Conservation (phyloP, 768 basidiomycete genomes). For the Kwoniella dendrophila region DNA sequence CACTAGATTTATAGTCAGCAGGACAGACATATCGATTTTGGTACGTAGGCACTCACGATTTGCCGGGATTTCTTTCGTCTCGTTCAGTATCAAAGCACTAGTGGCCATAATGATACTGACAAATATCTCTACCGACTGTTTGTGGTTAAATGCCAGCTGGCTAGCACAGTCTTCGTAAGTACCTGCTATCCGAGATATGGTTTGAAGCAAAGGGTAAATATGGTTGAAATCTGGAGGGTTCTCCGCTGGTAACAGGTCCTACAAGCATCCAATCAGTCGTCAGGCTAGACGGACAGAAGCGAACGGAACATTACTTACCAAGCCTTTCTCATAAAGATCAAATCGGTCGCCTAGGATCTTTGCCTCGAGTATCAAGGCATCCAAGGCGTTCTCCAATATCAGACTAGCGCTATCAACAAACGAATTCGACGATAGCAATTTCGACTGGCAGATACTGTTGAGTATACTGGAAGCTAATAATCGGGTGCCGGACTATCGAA, state of each 20-base stretch:
- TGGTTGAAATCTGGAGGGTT: slow-evolving; percentile 21
- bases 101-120: slow-evolving; percentile 4
- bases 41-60: not conserved
- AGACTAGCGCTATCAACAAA: not conserved
- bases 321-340: slow-evolving; percentile 41
- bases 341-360: slow-evolving; percentile 25
- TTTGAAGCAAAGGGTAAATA: not conserved
- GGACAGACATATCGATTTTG: not conserved
- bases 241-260: slow-evolving; percentile 20
- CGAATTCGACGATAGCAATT: not conserved
- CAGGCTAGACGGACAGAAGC: not conserved
- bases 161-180: not conserved
- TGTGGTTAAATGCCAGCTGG: not conserved
- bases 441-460: not conserved
- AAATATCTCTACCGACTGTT: not conserved
- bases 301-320: slow-evolving; percentile 27
- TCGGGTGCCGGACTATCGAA: slow-evolving; percentile 11
- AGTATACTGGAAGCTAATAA: slow-evolving; percentile 4
- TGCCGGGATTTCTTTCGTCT: not conserved
- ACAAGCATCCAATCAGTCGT: not conserved
- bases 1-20: not conserved
- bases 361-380: slow-evolving; percentile 8
- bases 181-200: not conserved
- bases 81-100: not conserved
- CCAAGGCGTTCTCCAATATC: not conserved